A percentile compares a stretch with the other conserved stretches of the same genome.
Evolutionary conservation across 371 early-diverging fungal species (phyloP).

Genomic region (Mycotypha africana): DNA sequence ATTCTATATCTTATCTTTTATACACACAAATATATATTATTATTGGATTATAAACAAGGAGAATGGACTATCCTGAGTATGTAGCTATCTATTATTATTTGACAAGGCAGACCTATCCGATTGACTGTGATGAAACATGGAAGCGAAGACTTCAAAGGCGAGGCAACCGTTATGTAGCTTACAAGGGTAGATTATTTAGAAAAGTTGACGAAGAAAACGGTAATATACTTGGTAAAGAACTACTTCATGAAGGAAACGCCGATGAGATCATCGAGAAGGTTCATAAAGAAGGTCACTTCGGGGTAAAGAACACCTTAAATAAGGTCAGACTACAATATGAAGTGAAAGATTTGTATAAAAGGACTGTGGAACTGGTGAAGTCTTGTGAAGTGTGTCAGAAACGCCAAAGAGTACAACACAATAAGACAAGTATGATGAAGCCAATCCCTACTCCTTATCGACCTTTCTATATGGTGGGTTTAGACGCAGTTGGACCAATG

Average conservation of each 20-base stretch:
- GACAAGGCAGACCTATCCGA: too few relatives aligned
- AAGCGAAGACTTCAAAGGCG: too few relatives aligned
- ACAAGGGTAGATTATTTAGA: too few relatives aligned
- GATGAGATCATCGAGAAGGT: constrained; percentile 8
- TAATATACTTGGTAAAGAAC: too few relatives aligned
- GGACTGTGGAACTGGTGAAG: constrained; percentile 16
- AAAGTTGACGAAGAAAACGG: not conserved
- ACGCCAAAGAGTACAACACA: constrained; percentile 6
- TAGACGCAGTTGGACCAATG: constrained; percentile 17
- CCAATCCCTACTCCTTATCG: not conserved
- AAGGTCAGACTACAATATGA: not conserved
- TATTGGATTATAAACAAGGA: too few relatives aligned
- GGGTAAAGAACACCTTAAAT: constrained; percentile 6
- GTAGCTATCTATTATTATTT: too few relatives aligned
- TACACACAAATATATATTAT: too few relatives aligned
- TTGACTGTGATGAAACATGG: too few relatives aligned
- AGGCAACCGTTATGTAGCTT: too few relatives aligned
- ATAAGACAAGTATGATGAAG: constrained; percentile 1
- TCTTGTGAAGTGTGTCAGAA: not conserved
- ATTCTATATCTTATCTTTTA: too few relatives aligned
- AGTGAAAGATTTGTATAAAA: constrained; percentile 6
- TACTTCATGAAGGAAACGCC: constrained; percentile 6
- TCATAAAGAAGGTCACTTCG: constrained; percentile 16
- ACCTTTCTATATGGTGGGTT: constrained; percentile 11
- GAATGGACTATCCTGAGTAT: too few relatives aligned